Evolutionary conservation across 805 yeast genomes (phyloP).

Genomic region (Cyberlindnera saturnus): DNA sequence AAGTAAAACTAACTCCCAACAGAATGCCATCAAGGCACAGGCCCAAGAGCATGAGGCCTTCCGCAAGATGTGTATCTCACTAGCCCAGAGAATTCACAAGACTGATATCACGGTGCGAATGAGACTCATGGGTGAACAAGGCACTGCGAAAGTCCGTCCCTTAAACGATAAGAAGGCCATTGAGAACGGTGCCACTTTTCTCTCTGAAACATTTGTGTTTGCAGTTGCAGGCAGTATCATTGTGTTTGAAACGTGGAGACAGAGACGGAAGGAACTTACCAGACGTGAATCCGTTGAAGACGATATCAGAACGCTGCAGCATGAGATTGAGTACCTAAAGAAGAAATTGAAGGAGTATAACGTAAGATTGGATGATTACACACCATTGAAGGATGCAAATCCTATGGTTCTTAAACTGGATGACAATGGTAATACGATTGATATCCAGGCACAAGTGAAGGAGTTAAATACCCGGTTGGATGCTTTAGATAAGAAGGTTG

Average conservation of each 20-base stretch:
- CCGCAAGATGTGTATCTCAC: constrained; percentile 51
- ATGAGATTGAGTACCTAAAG: constrained; percentile 57
- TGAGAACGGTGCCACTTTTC: constrained; percentile 73
- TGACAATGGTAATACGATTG: constrained; percentile 15
- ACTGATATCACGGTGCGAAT: constrained; percentile 58
- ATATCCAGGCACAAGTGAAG: constrained; percentile 5
- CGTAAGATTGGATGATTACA: constrained; percentile 42
- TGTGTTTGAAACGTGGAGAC: constrained; percentile 63
- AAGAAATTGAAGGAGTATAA: constrained; percentile 37
- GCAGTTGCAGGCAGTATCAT: constrained; percentile 75
- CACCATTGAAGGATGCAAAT: constrained; percentile 38
- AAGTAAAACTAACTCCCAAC: not conserved
- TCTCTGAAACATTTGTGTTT: constrained; percentile 74
- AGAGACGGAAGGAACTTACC: constrained; percentile 54
- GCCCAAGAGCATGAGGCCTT: constrained; percentile 69
- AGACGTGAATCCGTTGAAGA: constrained; percentile 65
- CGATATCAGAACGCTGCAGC: constrained; percentile 64
- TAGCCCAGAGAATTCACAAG: constrained; percentile 69
- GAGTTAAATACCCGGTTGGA: constrained; percentile 7
- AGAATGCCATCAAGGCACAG: constrained; percentile 59
- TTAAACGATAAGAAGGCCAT: constrained; percentile 78
- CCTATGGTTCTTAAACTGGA: constrained; percentile 40
- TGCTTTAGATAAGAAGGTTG: constrained; percentile 4
- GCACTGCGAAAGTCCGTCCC: constrained; percentile 53
- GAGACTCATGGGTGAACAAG: constrained; percentile 35